Percentiles rank a stretch among this genome's conserved stretches.
These are phyloP conservation scores for Friedmanniomyces simplex DNA, from an alignment of 495 filamentous ascomycete genomes.

Conservation along the genomic window DNA sequence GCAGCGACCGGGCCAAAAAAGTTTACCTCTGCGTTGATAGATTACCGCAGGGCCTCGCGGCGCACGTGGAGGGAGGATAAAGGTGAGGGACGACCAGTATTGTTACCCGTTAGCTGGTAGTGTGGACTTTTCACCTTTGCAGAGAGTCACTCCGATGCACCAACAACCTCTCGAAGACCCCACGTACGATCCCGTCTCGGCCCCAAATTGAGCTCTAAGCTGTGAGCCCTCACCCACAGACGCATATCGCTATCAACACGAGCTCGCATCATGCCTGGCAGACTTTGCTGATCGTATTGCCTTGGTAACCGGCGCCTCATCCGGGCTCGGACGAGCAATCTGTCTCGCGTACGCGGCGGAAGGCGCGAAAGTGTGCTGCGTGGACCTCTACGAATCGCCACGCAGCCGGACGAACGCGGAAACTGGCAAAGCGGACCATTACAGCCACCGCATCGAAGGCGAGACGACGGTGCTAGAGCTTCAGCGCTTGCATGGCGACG, in stretches of 20 bases:
- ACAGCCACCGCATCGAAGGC: slow-evolving; percentile 9
- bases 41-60: not conserved
- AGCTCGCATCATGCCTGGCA: slow-evolving; percentile 13
- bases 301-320: slow-evolving; percentile 27
- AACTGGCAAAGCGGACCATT: slow-evolving; percentile 21
- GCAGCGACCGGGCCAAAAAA: not conserved
- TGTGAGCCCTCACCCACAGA: too few species aligned
- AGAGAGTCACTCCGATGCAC: too few species aligned
- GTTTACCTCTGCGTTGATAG: not conserved
- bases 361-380: slow-evolving; percentile 26
- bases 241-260: too few species aligned
- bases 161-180: too few species aligned
- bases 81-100: too few species aligned
- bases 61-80: too few species aligned
- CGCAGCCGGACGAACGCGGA: slow-evolving; percentile 9
- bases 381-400: slow-evolving; percentile 24
- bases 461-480: slow-evolving; percentile 20
- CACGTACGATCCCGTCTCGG: too few species aligned
- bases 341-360: slow-evolving; percentile 26
- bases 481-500: slow-evolving; percentile 11
- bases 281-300: slow-evolving; percentile 26
- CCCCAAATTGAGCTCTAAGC: too few species aligned
- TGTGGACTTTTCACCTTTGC: too few species aligned
- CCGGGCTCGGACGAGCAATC: slow-evolving; percentile 30
- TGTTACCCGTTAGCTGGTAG: too few species aligned